Conservation (phyloP, 23 red algal species). For the Agarophyton chilense region DNA sequence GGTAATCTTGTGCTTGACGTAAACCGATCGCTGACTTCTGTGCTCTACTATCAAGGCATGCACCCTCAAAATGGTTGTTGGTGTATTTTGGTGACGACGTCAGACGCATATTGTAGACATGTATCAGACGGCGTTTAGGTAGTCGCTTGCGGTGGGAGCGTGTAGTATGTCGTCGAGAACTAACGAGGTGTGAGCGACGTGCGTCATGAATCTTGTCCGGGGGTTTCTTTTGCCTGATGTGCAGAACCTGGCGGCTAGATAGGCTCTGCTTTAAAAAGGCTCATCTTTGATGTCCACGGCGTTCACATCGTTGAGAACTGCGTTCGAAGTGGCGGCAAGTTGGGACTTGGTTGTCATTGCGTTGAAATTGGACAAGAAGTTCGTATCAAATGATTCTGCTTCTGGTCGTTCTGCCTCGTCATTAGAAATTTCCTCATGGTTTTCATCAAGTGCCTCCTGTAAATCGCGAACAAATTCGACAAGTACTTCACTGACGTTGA, state of each 20-base stretch:
- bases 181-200: not conserved
- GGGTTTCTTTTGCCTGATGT: not conserved
- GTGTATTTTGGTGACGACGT: not conserved
- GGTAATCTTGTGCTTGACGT: not conserved
- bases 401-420: no score
- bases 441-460: not conserved
- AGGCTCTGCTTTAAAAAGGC: slow-evolving; percentile 20
- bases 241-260: slow-evolving; percentile 39
- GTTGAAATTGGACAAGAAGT: no score
- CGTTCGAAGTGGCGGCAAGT: no score
- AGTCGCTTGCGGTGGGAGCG: not conserved
- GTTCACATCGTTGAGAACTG: not conserved
- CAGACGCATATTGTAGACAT: no score
- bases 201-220: not conserved
- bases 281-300: not conserved
- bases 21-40: not conserved
- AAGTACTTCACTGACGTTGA: not conserved
- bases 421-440: no score
- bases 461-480: slow-evolving; percentile 6
- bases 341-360: no score
- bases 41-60: not conserved
- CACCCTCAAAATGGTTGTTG: not conserved
- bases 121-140: no score
- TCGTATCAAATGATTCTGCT: no score
- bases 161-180: not conserved